Conservation (phyloP, 208 protist species). For the Leishmania gerbilli region DNA sequence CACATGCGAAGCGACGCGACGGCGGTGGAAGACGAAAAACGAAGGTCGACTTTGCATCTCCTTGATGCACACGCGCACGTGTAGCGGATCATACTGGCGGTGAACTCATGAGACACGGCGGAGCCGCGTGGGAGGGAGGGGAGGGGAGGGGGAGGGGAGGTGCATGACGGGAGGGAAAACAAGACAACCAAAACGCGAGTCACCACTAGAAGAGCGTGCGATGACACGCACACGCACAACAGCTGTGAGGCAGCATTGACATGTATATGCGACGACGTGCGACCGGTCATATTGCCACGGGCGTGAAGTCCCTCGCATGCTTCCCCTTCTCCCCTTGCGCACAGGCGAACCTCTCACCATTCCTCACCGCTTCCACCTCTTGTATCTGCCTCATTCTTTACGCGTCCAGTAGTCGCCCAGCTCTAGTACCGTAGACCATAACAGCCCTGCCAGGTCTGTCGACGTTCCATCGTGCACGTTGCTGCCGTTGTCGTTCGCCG, state of each 20-base stretch:
- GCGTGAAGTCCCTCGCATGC: background rate
- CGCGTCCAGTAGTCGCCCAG: conserved; percentile 48
- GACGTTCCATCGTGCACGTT: conserved; percentile 59
- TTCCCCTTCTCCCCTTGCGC: background rate
- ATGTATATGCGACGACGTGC: background rate
- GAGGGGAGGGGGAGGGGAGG: background rate
- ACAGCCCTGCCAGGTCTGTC: conserved; percentile 40
- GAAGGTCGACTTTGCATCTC: background rate
- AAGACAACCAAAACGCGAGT: background rate
- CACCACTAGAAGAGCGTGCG: too few species aligned
- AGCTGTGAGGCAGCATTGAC: background rate
- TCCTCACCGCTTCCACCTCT: background rate
- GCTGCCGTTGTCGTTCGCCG: conserved; percentile 39
- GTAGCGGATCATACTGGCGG: background rate
- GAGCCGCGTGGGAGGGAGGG: too few species aligned
- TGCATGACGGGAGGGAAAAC: background rate
- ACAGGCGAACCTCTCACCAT: too few species aligned
- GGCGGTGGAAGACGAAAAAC: background rate
- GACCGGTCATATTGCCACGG: background rate
- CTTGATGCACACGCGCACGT: background rate
- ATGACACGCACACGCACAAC: background rate
- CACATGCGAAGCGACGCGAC: background rate
- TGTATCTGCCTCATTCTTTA: background rate
- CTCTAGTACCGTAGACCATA: conserved; percentile 46
- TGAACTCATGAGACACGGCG: background rate